These are phyloP conservation scores for Candida sp. DNA, from an alignment of 1,139 yeast species.

Conservation along the genomic window DNA sequence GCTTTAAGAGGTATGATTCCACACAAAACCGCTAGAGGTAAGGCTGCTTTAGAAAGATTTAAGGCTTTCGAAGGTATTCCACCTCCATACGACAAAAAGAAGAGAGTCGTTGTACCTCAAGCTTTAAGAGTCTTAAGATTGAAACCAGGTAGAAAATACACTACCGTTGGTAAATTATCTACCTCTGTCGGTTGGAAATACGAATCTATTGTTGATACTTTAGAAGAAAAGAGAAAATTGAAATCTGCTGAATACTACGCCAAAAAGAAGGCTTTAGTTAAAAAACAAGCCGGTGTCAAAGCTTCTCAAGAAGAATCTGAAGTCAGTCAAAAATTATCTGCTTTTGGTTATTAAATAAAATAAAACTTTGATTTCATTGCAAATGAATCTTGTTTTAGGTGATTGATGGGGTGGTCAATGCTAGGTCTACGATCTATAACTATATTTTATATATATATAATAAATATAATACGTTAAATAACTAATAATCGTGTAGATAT, in stretches of 20 bases:
- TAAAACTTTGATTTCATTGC: too few species aligned
- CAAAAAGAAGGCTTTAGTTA: slow-evolving; percentile 94
- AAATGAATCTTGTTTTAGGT: not conserved
- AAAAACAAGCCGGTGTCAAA: slow-evolving; percentile 86
- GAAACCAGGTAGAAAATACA: slow-evolving; percentile 99
- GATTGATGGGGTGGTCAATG: not conserved
- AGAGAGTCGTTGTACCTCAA: slow-evolving; percentile 99
- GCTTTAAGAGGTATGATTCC: slow-evolving; percentile 99
- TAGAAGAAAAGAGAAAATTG: slow-evolving; percentile 99
- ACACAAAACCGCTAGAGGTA: slow-evolving; percentile 99
- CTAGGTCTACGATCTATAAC: not conserved
- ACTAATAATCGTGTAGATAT: too few species aligned
- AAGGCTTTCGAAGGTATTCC: slow-evolving; percentile 99
- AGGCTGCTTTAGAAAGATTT: slow-evolving; percentile 99
- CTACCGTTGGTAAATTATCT: slow-evolving; percentile 96
- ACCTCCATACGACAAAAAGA: slow-evolving; percentile 99
- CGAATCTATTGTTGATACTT: slow-evolving; percentile 96
- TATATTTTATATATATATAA: too few species aligned
- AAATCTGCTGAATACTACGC: slow-evolving; percentile 99
- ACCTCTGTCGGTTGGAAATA: slow-evolving; percentile 99
- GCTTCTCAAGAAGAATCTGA: slow-evolving; percentile 76
- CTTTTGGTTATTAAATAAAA: slow-evolving; percentile 66
- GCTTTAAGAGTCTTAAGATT: slow-evolving; percentile 99
- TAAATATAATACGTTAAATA: not conserved
- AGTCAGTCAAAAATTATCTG: slow-evolving; percentile 71